Evolutionary conservation across 495 filamentous ascomycete genomes (phyloP), one percentile per base, ranked within the genome.

Genomic region (Neurospora sp.): DNA sequence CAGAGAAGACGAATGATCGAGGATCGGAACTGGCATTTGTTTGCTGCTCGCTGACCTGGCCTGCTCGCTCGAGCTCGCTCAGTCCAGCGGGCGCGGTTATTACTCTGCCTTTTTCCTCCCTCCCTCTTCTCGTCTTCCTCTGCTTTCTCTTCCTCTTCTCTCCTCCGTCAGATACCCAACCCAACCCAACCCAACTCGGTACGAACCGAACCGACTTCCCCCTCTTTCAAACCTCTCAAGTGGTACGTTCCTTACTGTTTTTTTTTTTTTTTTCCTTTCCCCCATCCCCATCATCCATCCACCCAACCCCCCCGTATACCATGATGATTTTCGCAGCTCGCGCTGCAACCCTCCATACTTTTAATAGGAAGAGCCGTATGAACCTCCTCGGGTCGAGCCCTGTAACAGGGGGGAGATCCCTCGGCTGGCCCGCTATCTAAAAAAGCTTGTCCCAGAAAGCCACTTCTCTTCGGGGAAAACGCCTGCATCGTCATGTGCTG

Each of bases 281-380:
- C 11, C 48, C n/a, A 4, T 22, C 27, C 18, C 53, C n/a, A 3
- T 1, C 46, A 38, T 20, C 20, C 16, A n/a, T 10, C 61, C 48
- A 68, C 12, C 72, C 68, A 73, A 71, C 68, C 68, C 18, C 53
- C 70, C 35, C 10, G 73, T 72, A 74, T 77, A 76, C 75, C 70
- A 85, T 85, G 84, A 85, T 85, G 84, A 85, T 79, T 73, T 83
- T 75, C 79, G 82, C 83, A 83, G 80, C 79, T 78, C 79, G 80
- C 77, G 81, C 83, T 83, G 83, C 83, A 78, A 84, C 84, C 82
- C 82, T 84, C 76, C 76, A 78, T 71, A 46, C 69, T 41, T 73
- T 22, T 74, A 78, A 80, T 85, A 85, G 84, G 84, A 85, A 85
- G 84, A 85, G 84, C 84, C 84, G 84, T 85, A 80, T 85, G 81